Percentiles rank a stretch among this genome's conserved stretches.
These are phyloP conservation scores for Mucor plumbeus DNA, from an alignment of 371 early-diverging fungal species.

Conservation along the genomic window DNA sequence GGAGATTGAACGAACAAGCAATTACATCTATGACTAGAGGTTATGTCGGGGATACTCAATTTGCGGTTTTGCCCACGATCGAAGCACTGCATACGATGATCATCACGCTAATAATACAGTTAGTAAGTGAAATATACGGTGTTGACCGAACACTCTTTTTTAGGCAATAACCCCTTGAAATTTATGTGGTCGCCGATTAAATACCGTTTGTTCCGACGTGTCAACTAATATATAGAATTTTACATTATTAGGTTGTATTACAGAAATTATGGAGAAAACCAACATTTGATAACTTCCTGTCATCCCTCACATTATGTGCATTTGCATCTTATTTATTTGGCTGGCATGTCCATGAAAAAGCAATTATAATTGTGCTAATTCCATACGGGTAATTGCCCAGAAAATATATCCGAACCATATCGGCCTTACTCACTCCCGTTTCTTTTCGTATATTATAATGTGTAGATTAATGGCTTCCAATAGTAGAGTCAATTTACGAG, in stretches of 20 bases:
- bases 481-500: constrained; percentile 54
- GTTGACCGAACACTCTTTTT: not conserved
- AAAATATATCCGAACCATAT: not conserved
- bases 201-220: too few relatives aligned
- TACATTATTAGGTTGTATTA: constrained; percentile 35
- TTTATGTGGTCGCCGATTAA: too few relatives aligned
- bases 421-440: constrained; percentile 1
- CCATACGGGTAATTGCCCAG: constrained; percentile 66
- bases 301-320: constrained; percentile 78
- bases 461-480: constrained; percentile 53
- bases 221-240: too few relatives aligned
- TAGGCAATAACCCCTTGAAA: not conserved
- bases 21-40: constrained; percentile 86
- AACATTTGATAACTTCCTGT: constrained; percentile 72
- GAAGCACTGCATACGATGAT: constrained; percentile 77
- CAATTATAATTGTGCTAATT: constrained; percentile 83
- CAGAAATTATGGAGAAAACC: constrained; percentile 71
- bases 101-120: constrained; percentile 75
- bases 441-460: not conserved
- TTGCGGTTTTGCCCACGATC: constrained; percentile 81
- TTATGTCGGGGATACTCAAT: constrained; percentile 87
- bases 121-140: constrained; percentile 48
- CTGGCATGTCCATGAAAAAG: constrained; percentile 99
- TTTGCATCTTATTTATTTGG: constrained; percentile 93
- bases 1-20: constrained; percentile 51